phyloP scores from a whole-genome alignment of 2,329 filamentous ascomycete genomes.

The Rutstroemia sp. region DNA sequence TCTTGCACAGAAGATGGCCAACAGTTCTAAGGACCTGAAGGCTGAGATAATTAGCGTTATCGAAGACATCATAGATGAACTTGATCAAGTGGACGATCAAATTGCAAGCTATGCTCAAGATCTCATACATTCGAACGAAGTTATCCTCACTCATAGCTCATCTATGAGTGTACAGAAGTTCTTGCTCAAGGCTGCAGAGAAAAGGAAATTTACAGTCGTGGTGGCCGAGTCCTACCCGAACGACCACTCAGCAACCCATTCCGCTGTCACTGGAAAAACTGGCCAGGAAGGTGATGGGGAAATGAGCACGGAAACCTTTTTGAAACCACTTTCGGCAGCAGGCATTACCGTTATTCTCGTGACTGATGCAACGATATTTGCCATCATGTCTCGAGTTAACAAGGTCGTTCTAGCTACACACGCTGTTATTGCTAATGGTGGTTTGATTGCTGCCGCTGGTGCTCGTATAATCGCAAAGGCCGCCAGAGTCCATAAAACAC shows the following conservation, averaged over 20 bases:
- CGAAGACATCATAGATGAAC: slow-evolving; percentile 90
- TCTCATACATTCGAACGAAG: slow-evolving; percentile 88
- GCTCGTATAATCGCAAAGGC: slow-evolving; percentile 76
- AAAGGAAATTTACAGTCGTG: slow-evolving; percentile 86
- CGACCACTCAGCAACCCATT: slow-evolving; percentile 56
- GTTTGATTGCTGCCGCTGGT: slow-evolving; percentile 77
- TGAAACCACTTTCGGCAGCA: slow-evolving; percentile 68
- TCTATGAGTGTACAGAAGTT: slow-evolving; percentile 86
- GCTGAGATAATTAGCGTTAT: slow-evolving; percentile 92
- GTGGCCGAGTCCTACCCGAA: slow-evolving; percentile 70
- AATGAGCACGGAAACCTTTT: slow-evolving; percentile 47
- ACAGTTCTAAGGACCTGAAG: slow-evolving; percentile 59
- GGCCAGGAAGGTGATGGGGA: slow-evolving; percentile 34
- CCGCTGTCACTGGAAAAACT: slow-evolving; percentile 49
- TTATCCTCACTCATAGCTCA: slow-evolving; percentile 82
- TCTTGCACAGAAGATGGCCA: slow-evolving; percentile 24
- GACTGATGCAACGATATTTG: slow-evolving; percentile 78
- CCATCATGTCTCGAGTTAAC: slow-evolving; percentile 90
- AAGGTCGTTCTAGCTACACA: slow-evolving; percentile 90
- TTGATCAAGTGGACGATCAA: slow-evolving; percentile 86
- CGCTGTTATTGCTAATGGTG: slow-evolving; percentile 81
- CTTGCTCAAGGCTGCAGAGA: slow-evolving; percentile 76
- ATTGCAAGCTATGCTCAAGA: slow-evolving; percentile 83
- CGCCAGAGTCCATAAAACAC: slow-evolving; percentile 72
- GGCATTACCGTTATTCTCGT: slow-evolving; percentile 81